Conservation (phyloP, 306 rosid genomes). For the Gynostemma pentaphyllum region DNA sequence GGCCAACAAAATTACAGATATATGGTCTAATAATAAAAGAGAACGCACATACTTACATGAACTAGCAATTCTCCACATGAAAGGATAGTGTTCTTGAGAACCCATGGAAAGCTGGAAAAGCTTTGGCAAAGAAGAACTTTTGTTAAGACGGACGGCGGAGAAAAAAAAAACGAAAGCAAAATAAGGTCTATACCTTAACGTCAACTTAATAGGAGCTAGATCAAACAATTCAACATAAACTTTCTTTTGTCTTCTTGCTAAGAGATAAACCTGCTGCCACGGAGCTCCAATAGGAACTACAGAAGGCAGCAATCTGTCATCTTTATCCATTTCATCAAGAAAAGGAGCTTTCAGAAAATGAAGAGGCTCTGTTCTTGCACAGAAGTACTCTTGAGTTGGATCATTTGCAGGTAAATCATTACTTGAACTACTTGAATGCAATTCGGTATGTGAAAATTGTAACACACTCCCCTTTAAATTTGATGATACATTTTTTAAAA, state of each 20-base stretch:
- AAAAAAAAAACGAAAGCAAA: slow-evolving; percentile 7
- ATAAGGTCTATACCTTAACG: slow-evolving; percentile 45
- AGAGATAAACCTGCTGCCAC: slow-evolving; percentile 83
- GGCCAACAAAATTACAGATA: no score
- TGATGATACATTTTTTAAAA: slow-evolving; percentile 48
- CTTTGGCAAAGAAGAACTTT: slow-evolving; percentile 33
- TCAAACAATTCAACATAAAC: slow-evolving; percentile 76
- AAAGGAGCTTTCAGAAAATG: slow-evolving; percentile 22
- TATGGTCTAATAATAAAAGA: no score
- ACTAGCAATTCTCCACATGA: slow-evolving; percentile 64
- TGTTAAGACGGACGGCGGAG: slow-evolving; percentile 11
- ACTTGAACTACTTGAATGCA: slow-evolving; percentile 16
- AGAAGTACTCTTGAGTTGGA: slow-evolving; percentile 23
- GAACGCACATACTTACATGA: slow-evolving; percentile 44
- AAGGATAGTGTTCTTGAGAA: slow-evolving; percentile 59
- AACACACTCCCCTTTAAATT: slow-evolving; percentile 34
- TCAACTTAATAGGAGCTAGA: slow-evolving; percentile 67
- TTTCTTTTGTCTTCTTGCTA: slow-evolving; percentile 85
- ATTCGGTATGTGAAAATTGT: slow-evolving; percentile 34
- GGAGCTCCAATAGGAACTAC: slow-evolving; percentile 92
- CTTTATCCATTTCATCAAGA: slow-evolving; percentile 24
- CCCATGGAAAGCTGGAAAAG: slow-evolving; percentile 94
- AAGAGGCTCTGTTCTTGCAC: slow-evolving; percentile 25
- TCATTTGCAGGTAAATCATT: slow-evolving; percentile 27
- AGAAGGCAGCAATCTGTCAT: slow-evolving; percentile 37